Conservation (phyloP, 2,329 filamentous ascomycete genomes). For the Colletotrichum echinochloae region DNA sequence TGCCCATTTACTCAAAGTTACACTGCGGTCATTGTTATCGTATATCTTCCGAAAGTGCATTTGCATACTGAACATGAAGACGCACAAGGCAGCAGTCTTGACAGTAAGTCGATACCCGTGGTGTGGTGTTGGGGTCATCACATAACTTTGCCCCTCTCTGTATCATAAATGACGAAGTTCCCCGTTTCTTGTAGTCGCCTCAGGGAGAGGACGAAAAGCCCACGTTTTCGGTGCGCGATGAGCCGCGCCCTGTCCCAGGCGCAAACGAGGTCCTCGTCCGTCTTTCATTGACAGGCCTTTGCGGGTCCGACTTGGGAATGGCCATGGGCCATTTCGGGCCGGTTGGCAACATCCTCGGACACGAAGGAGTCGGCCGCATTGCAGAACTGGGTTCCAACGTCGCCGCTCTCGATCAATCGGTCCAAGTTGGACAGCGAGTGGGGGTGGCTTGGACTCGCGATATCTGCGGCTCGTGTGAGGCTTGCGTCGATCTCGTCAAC, state of each 20-base stretch:
- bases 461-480: conserved; percentile 50
- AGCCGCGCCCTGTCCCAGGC: conserved; percentile 31
- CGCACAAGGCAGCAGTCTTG: conserved; percentile 4
- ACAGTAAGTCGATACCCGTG: neutral
- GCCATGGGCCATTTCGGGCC: conserved; percentile 54
- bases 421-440: conserved; percentile 50
- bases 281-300: conserved; percentile 52
- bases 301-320: conserved; percentile 54
- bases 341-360: conserved; percentile 52
- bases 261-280: conserved; percentile 49
- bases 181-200: conserved; percentile 1
- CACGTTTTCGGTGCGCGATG: conserved; percentile 23
- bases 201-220: conserved; percentile 8
- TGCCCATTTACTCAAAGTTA: neutral
- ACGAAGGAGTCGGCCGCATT: conserved; percentile 59
- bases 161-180: neutral
- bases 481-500: conserved; percentile 46
- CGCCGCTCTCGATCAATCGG: conserved; percentile 41
- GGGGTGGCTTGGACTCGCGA: conserved; percentile 56
- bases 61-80: neutral
- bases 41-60: neutral
- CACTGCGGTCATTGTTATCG: neutral
- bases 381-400: conserved; percentile 52
- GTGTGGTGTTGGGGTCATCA: too few species aligned
- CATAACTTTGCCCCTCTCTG: neutral